Base-by-base conservation (phyloP, 2,329 filamentous ascomycete genomes). In the Neonectria punicea region DNA sequence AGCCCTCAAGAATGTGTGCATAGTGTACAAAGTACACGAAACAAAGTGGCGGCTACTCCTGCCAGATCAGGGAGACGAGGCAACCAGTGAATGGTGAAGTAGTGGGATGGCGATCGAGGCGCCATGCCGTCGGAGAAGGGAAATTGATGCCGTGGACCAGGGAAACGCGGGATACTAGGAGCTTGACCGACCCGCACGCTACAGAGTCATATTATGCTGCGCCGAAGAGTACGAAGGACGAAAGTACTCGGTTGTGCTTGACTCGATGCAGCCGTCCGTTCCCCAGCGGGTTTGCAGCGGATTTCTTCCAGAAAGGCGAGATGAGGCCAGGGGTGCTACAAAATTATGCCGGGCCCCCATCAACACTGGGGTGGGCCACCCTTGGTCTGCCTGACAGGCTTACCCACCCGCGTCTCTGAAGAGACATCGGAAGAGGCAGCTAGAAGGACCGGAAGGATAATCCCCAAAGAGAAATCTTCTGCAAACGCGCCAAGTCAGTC, bases 261-360 rank as follows among this genome's bases (percentile, higher is more conserved):
- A 62, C 59, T 64, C 60, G 61, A 59, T 60, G 55, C 57, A 64
- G 44, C 44, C 57, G 61, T 62, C 56, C 20, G 51, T 66, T 58
- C 54, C 59, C 61, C 56, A 55, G 11, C 32, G 22, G 16, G 62
- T 62, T 62, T 63, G 14, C 14, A 39, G 36, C 14, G 36, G 36
- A 16, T 43, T 20, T 43, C 55, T 68, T 69, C 61, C 53, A 68
- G 67, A 70, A 65, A 65, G 63, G 69, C 58, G 63, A 58, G 68
- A 62, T 65, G 63, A 69, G 61, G 53, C 61, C 53, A 60, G 64
- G 68, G 68, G 56, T 36, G 16, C 53, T 50, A 50, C 63, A 67
- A 68, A 61, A 62, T 65, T 62, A 65, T 65, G 66, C 58, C 50
- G 64, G 58, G 43, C n/a, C 39, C 36, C 47, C 14, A 53, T 36